Conservation (phyloP, 306 rosid genomes). For the Cicer arietinum region DNA sequence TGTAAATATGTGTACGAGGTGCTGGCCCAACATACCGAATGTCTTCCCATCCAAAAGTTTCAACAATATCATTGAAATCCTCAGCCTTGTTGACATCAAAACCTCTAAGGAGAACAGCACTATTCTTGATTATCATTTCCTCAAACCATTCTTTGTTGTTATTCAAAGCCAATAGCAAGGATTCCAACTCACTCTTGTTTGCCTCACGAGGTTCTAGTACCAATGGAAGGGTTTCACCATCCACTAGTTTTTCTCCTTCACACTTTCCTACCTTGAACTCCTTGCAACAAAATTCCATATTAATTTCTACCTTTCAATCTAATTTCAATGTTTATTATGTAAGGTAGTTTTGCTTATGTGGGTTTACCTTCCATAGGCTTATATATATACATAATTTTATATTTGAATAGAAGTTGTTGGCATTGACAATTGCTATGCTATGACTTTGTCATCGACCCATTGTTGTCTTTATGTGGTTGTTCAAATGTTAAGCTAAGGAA, state of each 20-base stretch:
- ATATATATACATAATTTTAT: conserved; percentile 22
- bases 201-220: conserved; percentile 61
- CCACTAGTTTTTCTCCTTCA: conserved; percentile 73
- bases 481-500: conserved; percentile 1
- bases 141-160: conserved; percentile 77
- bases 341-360: neutral
- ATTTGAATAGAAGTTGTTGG: neutral
- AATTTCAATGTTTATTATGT: conserved; percentile 1
- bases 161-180: conserved; percentile 52
- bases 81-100: conserved; percentile 60
- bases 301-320: neutral
- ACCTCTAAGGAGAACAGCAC: conserved; percentile 79
- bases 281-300: conserved; percentile 63
- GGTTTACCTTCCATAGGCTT: conserved; percentile 19
- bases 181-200: conserved; percentile 50
- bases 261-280: conserved; percentile 73
- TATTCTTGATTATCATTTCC: conserved; percentile 67
- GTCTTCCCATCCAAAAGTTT: conserved; percentile 75
- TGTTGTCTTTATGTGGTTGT: conserved; percentile 25
- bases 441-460: conserved; percentile 28
- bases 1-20: conserved; percentile 75
- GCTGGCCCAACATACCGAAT: conserved; percentile 85
- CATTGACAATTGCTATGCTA: conserved; percentile 43
- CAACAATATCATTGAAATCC: conserved; percentile 73
- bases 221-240: conserved; percentile 81